Conservation (phyloP, 2,329 filamentous ascomycete genomes). For the Hawksworthiomyces lignivorus region DNA sequence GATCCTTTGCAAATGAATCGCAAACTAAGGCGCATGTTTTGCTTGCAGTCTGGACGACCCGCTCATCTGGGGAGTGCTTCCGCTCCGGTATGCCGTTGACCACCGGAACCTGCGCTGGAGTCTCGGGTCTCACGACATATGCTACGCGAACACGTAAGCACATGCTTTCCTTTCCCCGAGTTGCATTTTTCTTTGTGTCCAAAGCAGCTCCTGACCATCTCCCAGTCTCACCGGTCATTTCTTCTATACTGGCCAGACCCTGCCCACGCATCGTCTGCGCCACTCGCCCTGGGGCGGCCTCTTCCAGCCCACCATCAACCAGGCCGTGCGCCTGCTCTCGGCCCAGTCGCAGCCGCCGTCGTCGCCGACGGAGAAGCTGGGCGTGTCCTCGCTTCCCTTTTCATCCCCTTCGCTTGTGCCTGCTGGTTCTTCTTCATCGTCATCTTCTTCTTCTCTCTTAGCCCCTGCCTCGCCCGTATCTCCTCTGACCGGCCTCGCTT, state of each 20-base stretch:
- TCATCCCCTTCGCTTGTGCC: background rate
- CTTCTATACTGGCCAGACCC: constrained; percentile 81
- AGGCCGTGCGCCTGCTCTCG: constrained; percentile 79
- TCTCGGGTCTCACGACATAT: constrained; percentile 90
- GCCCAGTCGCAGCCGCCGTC: constrained; percentile 37
- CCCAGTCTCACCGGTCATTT: constrained; percentile 62
- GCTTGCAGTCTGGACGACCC: constrained; percentile 90
- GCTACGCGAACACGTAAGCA: constrained; percentile 74
- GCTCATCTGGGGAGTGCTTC: constrained; percentile 84
- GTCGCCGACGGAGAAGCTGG: constrained; percentile 5
- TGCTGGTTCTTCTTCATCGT: background rate
- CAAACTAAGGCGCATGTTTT: background rate
- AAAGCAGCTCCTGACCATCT: background rate
- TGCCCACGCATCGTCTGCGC: constrained; percentile 76
- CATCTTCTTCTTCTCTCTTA: background rate
- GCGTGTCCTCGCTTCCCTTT: background rate
- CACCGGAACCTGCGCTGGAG: constrained; percentile 77
- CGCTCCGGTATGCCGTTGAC: constrained; percentile 62
- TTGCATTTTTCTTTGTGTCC: background rate
- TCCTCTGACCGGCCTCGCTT: background rate
- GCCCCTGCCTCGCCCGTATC: constrained; percentile 2
- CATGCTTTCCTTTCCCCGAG: background rate
- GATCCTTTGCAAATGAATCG: background rate
- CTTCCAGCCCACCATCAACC: constrained; percentile 80
- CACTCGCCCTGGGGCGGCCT: constrained; percentile 77